Percentiles rank a stretch among this genome's conserved stretches.
These are phyloP conservation scores for Aschersonia sp. DNA, from an alignment of 2,329 filamentous ascomycete species.

Conservation along the genomic window DNA sequence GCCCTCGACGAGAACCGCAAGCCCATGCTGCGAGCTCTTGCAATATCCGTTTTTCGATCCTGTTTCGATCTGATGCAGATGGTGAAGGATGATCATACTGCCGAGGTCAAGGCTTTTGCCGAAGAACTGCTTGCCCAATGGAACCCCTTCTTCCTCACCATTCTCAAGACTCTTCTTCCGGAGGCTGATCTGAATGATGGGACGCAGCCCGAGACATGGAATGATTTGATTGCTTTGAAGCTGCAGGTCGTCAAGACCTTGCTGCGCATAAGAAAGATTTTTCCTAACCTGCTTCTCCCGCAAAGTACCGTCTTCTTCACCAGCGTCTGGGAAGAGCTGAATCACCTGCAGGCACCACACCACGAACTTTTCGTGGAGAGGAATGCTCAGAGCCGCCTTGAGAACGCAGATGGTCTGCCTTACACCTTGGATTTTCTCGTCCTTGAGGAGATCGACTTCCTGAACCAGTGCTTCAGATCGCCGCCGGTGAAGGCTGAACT, in stretches of 20 bases:
- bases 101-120: slow-evolving; percentile 75
- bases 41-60: slow-evolving; percentile 76
- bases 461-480: slow-evolving; percentile 81
- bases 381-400: slow-evolving; percentile 73
- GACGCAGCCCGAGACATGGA: slow-evolving; percentile 53
- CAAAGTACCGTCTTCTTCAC: slow-evolving; percentile 75
- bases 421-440: slow-evolving; percentile 91
- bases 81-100: slow-evolving; percentile 84
- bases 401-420: slow-evolving; percentile 81
- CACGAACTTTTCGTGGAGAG: slow-evolving; percentile 74
- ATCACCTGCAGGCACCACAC: slow-evolving; percentile 56
- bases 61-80: slow-evolving; percentile 95
- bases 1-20: slow-evolving; percentile 64
- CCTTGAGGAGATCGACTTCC: slow-evolving; percentile 85
- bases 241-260: slow-evolving; percentile 88
- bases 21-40: slow-evolving; percentile 63
- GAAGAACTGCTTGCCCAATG: slow-evolving; percentile 72
- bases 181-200: slow-evolving; percentile 35
- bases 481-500: slow-evolving; percentile 80
- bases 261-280: slow-evolving; percentile 75
- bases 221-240: slow-evolving; percentile 74
- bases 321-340: slow-evolving; percentile 79
- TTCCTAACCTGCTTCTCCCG: slow-evolving; percentile 66
- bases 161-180: slow-evolving; percentile 63
- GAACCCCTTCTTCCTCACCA: slow-evolving; percentile 77